Evolutionary conservation across 139 green algal genomes (phyloP).

Genomic region (Nannochloris sp.): DNA sequence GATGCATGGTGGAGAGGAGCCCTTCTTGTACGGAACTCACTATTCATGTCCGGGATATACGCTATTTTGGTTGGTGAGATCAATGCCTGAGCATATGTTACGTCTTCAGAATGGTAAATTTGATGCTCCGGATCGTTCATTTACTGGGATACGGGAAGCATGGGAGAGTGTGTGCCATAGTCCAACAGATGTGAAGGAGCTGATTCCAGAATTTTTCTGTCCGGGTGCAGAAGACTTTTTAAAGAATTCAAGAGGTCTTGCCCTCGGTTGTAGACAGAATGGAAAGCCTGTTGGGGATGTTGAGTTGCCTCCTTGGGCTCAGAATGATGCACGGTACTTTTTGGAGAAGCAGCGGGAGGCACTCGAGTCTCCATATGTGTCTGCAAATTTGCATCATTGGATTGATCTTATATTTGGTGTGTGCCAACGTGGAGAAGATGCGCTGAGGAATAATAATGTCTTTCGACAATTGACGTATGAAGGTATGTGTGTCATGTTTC

Average conservation of each 20-base stretch:
- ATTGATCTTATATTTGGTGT: conserved; percentile 85
- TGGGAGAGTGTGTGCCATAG: conserved; percentile 69
- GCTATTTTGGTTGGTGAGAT: conserved; percentile 84
- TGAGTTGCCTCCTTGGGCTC: conserved; percentile 73
- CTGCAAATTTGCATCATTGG: conserved; percentile 79
- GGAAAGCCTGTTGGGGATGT: conserved; percentile 66
- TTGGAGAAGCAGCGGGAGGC: conserved; percentile 24
- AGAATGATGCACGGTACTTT: conserved; percentile 15
- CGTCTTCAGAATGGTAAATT: conserved; percentile 86
- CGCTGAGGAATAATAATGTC: conserved; percentile 66
- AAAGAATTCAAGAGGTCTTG: conserved; percentile 55
- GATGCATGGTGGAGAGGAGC: conserved; percentile 17
- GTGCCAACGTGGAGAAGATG: conserved; percentile 52
- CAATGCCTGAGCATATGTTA: conserved; percentile 80
- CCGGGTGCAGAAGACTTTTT: conserved; percentile 53
- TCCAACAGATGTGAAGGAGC: conserved; percentile 91
- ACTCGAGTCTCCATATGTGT: conserved; percentile 60
- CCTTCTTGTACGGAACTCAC: conserved; percentile 91
- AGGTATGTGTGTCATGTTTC: conserved; percentile 22
- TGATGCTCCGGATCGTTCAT: conserved; percentile 86
- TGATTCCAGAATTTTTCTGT: conserved; percentile 93
- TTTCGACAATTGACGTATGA: conserved; percentile 90
- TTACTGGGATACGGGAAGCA: conserved; percentile 61
- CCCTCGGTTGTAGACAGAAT: conserved; percentile 65
- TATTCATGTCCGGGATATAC: conserved; percentile 82